Evolutionary conservation across 768 basidiomycete genomes (phyloP).

Genomic region (Lanmaoa pseudosensibilis): DNA sequence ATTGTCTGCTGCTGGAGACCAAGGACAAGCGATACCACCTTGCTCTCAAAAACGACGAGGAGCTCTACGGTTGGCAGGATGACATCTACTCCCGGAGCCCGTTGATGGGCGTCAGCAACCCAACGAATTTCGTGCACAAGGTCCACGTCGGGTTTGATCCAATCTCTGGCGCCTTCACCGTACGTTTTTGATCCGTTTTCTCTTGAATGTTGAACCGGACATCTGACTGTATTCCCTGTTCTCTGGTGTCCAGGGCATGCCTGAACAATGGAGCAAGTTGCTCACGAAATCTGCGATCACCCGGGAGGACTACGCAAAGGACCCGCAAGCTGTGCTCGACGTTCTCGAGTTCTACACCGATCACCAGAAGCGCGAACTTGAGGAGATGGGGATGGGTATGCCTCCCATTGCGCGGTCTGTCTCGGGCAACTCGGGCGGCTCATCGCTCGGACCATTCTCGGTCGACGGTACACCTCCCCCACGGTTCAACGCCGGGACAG

Average conservation of each 20-base stretch:
- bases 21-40: slow-evolving; percentile 81
- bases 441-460: slow-evolving; percentile 39
- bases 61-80: slow-evolving; percentile 98
- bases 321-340: slow-evolving; percentile 96
- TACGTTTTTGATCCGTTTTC: slow-evolving; percentile 39
- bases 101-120: slow-evolving; percentile 89
- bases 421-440: slow-evolving; percentile 16
- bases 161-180: slow-evolving; percentile 90
- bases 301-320: slow-evolving; percentile 93
- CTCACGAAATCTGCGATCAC: slow-evolving; percentile 97
- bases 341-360: slow-evolving; percentile 99
- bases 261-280: slow-evolving; percentile 97
- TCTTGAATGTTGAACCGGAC: background rate
- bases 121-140: slow-evolving; percentile 98
- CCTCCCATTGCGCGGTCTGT: slow-evolving; percentile 24
- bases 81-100: slow-evolving; percentile 93
- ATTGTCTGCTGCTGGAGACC: slow-evolving; percentile 85
- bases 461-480: slow-evolving; percentile 51
- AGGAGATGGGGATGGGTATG: slow-evolving; percentile 51
- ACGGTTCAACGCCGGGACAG: slow-evolving; percentile 89
- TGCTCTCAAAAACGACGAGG: slow-evolving; percentile 89
- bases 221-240: background rate
- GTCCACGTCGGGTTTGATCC: slow-evolving; percentile 98
- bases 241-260: slow-evolving; percentile 67
- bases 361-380: slow-evolving; percentile 92